phyloP scores from a whole-genome alignment of 2,329 filamentous ascomycete genomes.

The Ramularia endophylla region DNA sequence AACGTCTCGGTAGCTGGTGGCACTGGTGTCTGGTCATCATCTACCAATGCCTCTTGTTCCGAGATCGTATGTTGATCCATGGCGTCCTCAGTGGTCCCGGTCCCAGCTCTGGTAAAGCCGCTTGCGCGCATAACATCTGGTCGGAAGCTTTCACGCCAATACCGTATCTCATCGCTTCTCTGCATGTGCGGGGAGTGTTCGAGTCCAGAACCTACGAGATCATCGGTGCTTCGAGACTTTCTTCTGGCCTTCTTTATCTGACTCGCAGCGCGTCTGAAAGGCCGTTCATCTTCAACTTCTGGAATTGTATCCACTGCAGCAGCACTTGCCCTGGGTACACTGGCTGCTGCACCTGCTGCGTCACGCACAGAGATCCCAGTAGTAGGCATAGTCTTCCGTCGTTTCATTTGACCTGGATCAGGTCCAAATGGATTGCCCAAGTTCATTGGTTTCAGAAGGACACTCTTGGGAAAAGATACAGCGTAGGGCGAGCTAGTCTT shows the following conservation, averaged over 20 bases:
- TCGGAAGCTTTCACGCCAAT: conserved; percentile 31
- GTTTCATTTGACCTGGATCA: conserved; percentile 20
- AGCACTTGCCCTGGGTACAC: too few species aligned
- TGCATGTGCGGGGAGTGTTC: conserved; percentile 22
- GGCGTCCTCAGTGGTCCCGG: too few species aligned
- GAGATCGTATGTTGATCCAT: too few species aligned
- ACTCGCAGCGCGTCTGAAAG: conserved; percentile 7
- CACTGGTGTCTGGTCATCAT: conserved; percentile 5
- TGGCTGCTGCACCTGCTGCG: conserved; percentile 14
- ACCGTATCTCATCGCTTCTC: conserved; percentile 32
- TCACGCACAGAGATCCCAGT: conserved; percentile 24
- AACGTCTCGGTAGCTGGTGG: not conserved
- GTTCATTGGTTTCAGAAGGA: conserved; percentile 31
- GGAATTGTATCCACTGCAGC: conserved; percentile 1
- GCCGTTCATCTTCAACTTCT: conserved; percentile 4
- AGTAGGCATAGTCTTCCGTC: conserved; percentile 30
- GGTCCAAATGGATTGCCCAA: conserved; percentile 29
- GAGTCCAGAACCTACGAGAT: conserved; percentile 19
- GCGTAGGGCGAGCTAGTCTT: conserved; percentile 29
- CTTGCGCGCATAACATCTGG: conserved; percentile 24
- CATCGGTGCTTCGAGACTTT: conserved; percentile 31
- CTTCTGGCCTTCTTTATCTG: conserved; percentile 23
- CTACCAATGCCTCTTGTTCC: not conserved
- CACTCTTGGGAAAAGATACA: conserved; percentile 33
- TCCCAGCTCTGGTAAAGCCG: conserved; percentile 18